phyloP scores from a whole-genome alignment of 805 yeast genomes.

The Schizosaccharomyces osmophilus region DNA sequence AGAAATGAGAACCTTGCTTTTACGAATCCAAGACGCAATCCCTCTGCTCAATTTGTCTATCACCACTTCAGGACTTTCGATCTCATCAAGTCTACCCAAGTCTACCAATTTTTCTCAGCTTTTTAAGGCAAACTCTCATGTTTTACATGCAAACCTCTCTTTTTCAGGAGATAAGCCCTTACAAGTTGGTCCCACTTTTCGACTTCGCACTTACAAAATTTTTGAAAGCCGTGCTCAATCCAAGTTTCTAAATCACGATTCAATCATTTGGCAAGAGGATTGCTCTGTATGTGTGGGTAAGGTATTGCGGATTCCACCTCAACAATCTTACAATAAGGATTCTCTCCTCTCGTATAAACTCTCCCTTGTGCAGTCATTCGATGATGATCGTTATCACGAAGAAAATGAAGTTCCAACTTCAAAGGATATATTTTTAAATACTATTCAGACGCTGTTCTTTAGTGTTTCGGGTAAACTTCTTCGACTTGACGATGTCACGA shows the following conservation, averaged over 20 bases:
- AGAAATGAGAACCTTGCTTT: slow-evolving; percentile 24
- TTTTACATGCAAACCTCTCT: slow-evolving; percentile 18
- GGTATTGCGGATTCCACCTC: slow-evolving; percentile 15
- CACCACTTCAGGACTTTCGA: slow-evolving; percentile 41
- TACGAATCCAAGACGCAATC: slow-evolving; percentile 36
- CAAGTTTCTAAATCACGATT: neutral
- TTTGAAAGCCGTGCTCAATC: slow-evolving; percentile 14
- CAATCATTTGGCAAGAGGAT: slow-evolving; percentile 39
- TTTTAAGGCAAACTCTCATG: slow-evolving; percentile 31
- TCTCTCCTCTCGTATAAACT: neutral
- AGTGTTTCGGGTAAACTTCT: slow-evolving; percentile 45
- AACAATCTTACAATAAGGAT: slow-evolving; percentile 4
- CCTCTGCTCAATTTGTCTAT: slow-evolving; percentile 44
- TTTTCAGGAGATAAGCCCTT: slow-evolving; percentile 8
- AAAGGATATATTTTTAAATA: neutral
- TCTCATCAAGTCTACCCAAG: slow-evolving; percentile 25
- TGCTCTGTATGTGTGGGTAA: slow-evolving; percentile 29
- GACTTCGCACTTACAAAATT: slow-evolving; percentile 32
- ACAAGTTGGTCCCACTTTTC: slow-evolving; percentile 37
- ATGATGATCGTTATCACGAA: slow-evolving; percentile 55
- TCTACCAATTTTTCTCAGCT: slow-evolving; percentile 39
- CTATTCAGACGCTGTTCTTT: neutral
- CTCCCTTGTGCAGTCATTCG: slow-evolving; percentile 27
- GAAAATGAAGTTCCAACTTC: slow-evolving; percentile 15
- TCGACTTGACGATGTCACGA: slow-evolving; percentile 32